A percentile compares a stretch with the other conserved stretches of the same genome.
These are phyloP conservation scores for Mollisiaceae sp. DNA, from an alignment of 2,329 filamentous ascomycete genomes.

Conservation along the genomic window DNA sequence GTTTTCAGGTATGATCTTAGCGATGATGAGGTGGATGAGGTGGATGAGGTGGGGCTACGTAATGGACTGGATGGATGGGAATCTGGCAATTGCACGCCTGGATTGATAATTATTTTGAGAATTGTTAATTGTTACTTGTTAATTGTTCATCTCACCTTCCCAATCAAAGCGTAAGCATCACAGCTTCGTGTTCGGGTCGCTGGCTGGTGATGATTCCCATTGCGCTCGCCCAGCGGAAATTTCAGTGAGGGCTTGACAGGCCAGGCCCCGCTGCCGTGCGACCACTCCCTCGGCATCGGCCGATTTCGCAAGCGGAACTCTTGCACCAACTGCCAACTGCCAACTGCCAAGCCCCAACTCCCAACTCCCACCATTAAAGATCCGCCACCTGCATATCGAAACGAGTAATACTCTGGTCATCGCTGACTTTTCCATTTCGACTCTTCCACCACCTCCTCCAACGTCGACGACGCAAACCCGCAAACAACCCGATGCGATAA, in stretches of 20 bases:
- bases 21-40: slow-evolving; percentile 1
- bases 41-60: not conserved
- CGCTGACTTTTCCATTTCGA: slow-evolving; percentile 6
- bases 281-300: slow-evolving; percentile 4
- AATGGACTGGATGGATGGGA: not conserved
- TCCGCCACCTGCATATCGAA: slow-evolving; percentile 1
- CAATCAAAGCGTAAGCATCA: not conserved
- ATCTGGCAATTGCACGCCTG: not conserved
- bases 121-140: no score
- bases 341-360: no score
- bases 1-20: slow-evolving; percentile 2
- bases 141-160: not conserved
- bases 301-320: not conserved
- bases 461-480: not conserved
- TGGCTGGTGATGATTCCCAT: not conserved
- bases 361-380: not conserved
- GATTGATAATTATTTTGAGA: no score
- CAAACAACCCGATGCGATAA: slow-evolving; percentile 27
- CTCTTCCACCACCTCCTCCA: not conserved
- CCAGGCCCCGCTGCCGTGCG: not conserved
- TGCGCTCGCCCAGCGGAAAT: not conserved
- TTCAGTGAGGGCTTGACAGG: not conserved
- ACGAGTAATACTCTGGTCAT: slow-evolving; percentile 2
- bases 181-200: not conserved
- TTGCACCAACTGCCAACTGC: not conserved